Evolutionary conservation across 192 early-diverging fungal genomes (phyloP).

Genomic region (Thoreauomyces humboldtii): DNA sequence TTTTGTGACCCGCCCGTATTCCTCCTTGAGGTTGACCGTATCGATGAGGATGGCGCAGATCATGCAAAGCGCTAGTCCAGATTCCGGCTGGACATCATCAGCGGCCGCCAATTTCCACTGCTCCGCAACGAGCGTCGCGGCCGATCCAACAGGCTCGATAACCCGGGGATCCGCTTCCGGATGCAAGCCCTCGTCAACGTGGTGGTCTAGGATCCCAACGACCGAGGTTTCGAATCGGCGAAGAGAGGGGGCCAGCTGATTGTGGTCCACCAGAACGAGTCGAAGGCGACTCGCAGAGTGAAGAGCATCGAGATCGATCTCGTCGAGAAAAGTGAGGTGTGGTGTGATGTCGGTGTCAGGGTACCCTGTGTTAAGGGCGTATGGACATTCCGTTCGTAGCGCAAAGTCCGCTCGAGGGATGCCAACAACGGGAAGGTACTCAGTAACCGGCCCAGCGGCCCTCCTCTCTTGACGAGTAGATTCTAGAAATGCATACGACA

Average conservation of each 20-base stretch:
- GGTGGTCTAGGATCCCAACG: slow-evolving; percentile 68
- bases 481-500: slow-evolving; percentile 53
- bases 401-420: slow-evolving; percentile 59
- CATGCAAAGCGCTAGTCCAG: slow-evolving; percentile 43
- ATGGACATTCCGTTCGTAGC: slow-evolving; percentile 62
- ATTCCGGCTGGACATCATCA: slow-evolving; percentile 11
- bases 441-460: background rate
- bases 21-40: slow-evolving; percentile 54
- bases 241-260: slow-evolving; percentile 46
- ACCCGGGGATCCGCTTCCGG: slow-evolving; percentile 39
- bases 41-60: slow-evolving; percentile 69
- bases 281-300: slow-evolving; percentile 13
- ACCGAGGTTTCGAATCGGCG: slow-evolving; percentile 31
- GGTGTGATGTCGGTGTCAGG: background rate
- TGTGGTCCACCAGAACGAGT: slow-evolving; percentile 68
- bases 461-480: slow-evolving; percentile 11
- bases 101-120: slow-evolving; percentile 16
- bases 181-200: slow-evolving; percentile 60
- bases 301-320: slow-evolving; percentile 53
- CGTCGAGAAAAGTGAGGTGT: slow-evolving; percentile 19
- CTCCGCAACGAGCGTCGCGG: slow-evolving; percentile 50
- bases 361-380: slow-evolving; percentile 38
- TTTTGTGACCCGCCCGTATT: slow-evolving; percentile 48
- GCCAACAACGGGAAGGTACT: slow-evolving; percentile 57
- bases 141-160: slow-evolving; percentile 63